These are phyloP conservation scores for Clonostachys solani DNA, from an alignment of 2,329 filamentous ascomycete genomes.

Conservation along the genomic window DNA sequence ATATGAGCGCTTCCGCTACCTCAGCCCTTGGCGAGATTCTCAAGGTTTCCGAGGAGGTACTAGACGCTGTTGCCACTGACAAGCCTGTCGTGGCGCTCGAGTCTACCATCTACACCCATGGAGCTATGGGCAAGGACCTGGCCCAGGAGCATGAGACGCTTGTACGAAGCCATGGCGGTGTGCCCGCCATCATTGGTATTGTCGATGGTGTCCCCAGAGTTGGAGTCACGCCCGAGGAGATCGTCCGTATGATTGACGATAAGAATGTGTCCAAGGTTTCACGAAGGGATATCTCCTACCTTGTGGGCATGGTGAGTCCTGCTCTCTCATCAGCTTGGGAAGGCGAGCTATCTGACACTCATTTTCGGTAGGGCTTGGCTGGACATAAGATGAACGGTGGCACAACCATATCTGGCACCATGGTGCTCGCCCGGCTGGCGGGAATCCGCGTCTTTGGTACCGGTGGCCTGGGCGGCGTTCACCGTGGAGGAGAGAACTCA, in stretches of 20 bases:
- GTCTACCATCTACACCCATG: slow-evolving; percentile 96
- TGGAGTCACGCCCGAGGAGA: slow-evolving; percentile 68
- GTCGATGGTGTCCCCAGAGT: slow-evolving; percentile 79
- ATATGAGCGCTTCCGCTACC: slow-evolving; percentile 7
- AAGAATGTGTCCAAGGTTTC: slow-evolving; percentile 78
- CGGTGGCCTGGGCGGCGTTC: slow-evolving; percentile 89
- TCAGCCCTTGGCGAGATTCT: slow-evolving; percentile 33
- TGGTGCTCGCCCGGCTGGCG: slow-evolving; percentile 80
- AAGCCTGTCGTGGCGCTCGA: slow-evolving; percentile 90
- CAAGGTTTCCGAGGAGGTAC: slow-evolving; percentile 76
- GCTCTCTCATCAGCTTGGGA: background rate
- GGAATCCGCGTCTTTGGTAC: slow-evolving; percentile 94
- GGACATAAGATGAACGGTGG: slow-evolving; percentile 76
- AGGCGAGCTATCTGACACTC: slow-evolving; percentile 3
- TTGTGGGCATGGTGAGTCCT: slow-evolving; percentile 66
- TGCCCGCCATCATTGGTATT: slow-evolving; percentile 89
- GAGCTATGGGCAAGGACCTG: slow-evolving; percentile 68
- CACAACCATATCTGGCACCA: slow-evolving; percentile 90
- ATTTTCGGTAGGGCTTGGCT: slow-evolving; percentile 46
- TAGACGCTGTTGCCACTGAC: slow-evolving; percentile 67
- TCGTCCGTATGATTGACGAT: slow-evolving; percentile 65
- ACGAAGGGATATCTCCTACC: slow-evolving; percentile 77
- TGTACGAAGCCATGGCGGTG: slow-evolving; percentile 73
- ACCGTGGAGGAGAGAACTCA: slow-evolving; percentile 78
- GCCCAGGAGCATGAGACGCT: slow-evolving; percentile 80